Conservation (phyloP, 2,329 filamentous ascomycete genomes). For the Aotearoamyces nothofagi region DNA sequence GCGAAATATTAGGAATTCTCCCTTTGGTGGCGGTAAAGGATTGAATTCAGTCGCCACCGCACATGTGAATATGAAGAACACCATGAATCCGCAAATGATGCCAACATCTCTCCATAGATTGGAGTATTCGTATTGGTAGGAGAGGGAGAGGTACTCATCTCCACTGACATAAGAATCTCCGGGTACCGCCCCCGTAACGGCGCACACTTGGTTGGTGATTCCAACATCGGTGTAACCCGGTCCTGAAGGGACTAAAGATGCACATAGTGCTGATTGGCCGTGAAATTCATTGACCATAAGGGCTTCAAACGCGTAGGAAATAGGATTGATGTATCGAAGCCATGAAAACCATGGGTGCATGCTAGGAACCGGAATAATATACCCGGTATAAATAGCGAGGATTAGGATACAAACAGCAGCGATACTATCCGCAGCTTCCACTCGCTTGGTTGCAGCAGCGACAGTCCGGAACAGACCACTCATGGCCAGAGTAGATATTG, state of each 20-base stretch:
- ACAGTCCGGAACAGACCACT: slow-evolving; percentile 74
- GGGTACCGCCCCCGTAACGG: slow-evolving; percentile 35
- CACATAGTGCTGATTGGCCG: slow-evolving; percentile 1
- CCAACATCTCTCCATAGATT: slow-evolving; percentile 57
- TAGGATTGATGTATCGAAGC: slow-evolving; percentile 62
- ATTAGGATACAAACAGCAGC: slow-evolving; percentile 28
- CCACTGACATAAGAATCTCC: slow-evolving; percentile 36
- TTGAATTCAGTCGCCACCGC: slow-evolving; percentile 44
- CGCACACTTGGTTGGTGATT: slow-evolving; percentile 27
- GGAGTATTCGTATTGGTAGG: slow-evolving; percentile 38
- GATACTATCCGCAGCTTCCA: slow-evolving; percentile 45
- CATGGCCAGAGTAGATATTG: slow-evolving; percentile 54
- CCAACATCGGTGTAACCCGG: slow-evolving; percentile 1
- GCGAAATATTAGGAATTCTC: slow-evolving; percentile 60
- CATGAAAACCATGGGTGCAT: slow-evolving; percentile 71
- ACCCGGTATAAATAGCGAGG: slow-evolving; percentile 16
- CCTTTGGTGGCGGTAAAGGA: slow-evolving; percentile 53
- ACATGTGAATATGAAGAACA: slow-evolving; percentile 45
- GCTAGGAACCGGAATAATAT: slow-evolving; percentile 24
- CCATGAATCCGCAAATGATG: slow-evolving; percentile 45
- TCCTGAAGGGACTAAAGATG: slow-evolving; percentile 2
- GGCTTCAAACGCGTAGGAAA: slow-evolving; percentile 64
- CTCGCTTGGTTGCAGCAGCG: slow-evolving; percentile 53
- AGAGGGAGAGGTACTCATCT: slow-evolving; percentile 34
- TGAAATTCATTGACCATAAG: slow-evolving; percentile 69